Evolutionary conservation across 257 asterid species (phyloP), one percentile per base, ranked within the genome.

Genomic region (Solanum neorickii): DNA sequence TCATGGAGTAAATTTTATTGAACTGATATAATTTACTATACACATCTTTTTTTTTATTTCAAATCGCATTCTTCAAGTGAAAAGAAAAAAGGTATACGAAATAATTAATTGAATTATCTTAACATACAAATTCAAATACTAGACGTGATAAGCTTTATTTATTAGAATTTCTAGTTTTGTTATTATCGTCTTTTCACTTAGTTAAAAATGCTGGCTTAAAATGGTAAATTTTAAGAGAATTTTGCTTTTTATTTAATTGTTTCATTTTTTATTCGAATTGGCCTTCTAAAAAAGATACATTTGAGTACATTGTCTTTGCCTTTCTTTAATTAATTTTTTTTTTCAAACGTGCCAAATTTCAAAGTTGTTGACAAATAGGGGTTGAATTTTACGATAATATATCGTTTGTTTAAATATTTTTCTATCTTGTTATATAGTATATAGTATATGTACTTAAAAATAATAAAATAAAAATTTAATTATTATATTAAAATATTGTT

Each of bases 381-480:
- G 6, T 2, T 12, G 3, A 68, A 14, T 0, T 27, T 29, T 68
- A 13, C 8, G 3, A 56, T 2, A 5, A 2, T n/a, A 20, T 56
- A 56, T 56, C 0, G 0, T 20, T 56, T 56, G 5, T 56, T 5
- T 56, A 5, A 13, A 13, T 68, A 27, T 27, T 13, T 27, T 68
- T 27, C 1, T 6, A 27, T 65, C 4, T n/a, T 65, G 1, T 10
- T 2, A n/a, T 2, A 9, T 1, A 9, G 1, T 18, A n/a, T 2
- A 9, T 1, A 2, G 1, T 18, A 10, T 0, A 73, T 0, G 6
- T 5, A 66, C 3, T 8, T 3, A 0, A 10, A 66, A 15, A 27
- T 62, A 68, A 27, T 0, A 68, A 56, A 56, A 0, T 56, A 56
- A 0, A 56, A 20, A 56, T 7, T 56, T 56, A 20, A 56, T 0